Evolutionary conservation across 1,139 yeast species (phyloP), one percentile per base, ranked within the genome.

Genomic region (Blastobotrys ciferrii): DNA sequence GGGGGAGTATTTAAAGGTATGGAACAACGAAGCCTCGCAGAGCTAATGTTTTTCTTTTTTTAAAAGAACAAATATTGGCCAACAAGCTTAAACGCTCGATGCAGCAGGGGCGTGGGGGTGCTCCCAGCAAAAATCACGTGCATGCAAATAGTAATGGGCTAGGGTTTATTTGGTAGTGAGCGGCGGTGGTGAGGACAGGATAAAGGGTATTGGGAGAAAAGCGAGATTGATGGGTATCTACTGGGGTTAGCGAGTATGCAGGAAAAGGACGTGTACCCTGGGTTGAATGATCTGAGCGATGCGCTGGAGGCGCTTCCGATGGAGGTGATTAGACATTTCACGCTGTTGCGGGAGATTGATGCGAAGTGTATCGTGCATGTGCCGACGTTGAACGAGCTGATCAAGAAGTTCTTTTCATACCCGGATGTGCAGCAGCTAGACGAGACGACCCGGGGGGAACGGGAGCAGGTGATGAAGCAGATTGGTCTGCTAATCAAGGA

Each of bases 231-330:
- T 23, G 28, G 5, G 9, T 23, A 9, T 23, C 28, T 23, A 23
- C 28, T 23, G 28, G 28, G 28, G 28, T 23, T n/a, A n/a, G n/a
- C n/a, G n/a, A 23, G 9, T 23, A 23, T 23, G 28, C 28, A 23
- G 28, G 28, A 23, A 23, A 23, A 45, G 46, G 51, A 45, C 19
- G 68, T 82, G 42, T 77, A 81, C 56, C 95, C 97, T 0, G 98
- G 98, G 0, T 73, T 92, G 50, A 92, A 91, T 68, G 98, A 92
- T 64, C 79, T 92, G 50, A 77, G 87, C 41, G 98, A 92, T 70
- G 95, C 92, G 1, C 78, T 92, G 53, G 95, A 89, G 65, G 96
- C 96, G 25, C 75, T 91, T 56, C 98, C 98, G 1, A 64, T 78
- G 52, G 97, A 89, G 58, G 74, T 88, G 46, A 80, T 89, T 46